These are phyloP conservation scores for Excoecaria cochinchinensis DNA, from an alignment of 345 rosid species.

Conservation along the genomic window DNA sequence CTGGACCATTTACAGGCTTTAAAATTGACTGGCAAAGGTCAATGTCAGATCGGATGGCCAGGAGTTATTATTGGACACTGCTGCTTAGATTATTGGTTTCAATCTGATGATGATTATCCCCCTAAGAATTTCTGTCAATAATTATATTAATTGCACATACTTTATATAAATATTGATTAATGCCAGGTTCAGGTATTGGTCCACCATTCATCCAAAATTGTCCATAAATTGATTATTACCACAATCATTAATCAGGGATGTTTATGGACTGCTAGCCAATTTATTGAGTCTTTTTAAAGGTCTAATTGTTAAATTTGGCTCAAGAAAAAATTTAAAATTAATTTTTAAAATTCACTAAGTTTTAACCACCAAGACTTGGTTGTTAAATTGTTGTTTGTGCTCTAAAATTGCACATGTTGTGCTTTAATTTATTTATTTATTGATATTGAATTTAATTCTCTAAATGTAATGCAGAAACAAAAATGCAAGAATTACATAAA, in stretches of 20 bases:
- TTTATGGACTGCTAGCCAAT: no score
- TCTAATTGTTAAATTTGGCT: no score
- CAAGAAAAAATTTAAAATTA: no score
- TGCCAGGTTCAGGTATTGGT: background rate
- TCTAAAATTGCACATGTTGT: no score
- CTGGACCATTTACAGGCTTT: slow-evolving; percentile 22
- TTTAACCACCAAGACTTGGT: no score
- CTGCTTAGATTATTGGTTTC: slow-evolving; percentile 2
- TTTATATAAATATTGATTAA: background rate
- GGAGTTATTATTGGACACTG: slow-evolving; percentile 15
- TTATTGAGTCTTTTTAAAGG: no score
- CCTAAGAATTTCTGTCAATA: slow-evolving; percentile 25
- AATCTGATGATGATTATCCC: slow-evolving; percentile 3
- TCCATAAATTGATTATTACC: background rate
- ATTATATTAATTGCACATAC: background rate
- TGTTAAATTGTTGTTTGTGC: no score
- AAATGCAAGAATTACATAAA: no score
- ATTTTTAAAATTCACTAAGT: no score
- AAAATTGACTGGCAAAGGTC: slow-evolving; percentile 27
- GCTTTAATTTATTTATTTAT: no score
- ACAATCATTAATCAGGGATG: background rate
- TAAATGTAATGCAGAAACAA: no score
- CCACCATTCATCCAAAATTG: background rate
- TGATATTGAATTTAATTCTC: no score
- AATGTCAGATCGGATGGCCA: slow-evolving; percentile 29